Percentiles rank a stretch among this genome's conserved stretches.
Conservation (phyloP, 2,329 filamentous ascomycete species). For the Fusarium sp. region DNA sequence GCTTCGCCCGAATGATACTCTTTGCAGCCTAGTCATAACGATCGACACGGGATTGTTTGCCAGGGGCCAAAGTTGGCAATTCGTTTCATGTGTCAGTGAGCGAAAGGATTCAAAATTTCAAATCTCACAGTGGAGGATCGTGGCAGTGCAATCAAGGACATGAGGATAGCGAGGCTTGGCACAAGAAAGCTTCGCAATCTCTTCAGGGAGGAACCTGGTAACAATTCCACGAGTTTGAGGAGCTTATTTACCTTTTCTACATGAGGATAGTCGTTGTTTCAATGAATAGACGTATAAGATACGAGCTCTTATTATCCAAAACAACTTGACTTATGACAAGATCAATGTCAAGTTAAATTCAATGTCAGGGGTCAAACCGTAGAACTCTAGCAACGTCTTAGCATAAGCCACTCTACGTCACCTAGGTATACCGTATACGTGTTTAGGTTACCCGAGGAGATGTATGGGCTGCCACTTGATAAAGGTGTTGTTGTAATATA, state of each 20-base stretch:
- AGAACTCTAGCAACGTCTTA: not conserved
- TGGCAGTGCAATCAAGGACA: constrained; percentile 32
- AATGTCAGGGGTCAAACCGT: constrained; percentile 2
- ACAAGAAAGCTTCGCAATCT: constrained; percentile 28
- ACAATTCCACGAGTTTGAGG: not conserved
- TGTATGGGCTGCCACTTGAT: not conserved
- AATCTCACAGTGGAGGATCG: constrained; percentile 24
- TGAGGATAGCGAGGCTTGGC: constrained; percentile 22
- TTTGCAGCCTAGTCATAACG: constrained; percentile 35
- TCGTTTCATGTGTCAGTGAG: constrained; percentile 28
- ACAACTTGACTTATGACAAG: not conserved
- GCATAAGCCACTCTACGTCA: not conserved
- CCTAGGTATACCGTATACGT: not conserved
- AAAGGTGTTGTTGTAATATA: no score
- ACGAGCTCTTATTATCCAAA: not conserved
- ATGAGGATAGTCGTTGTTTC: constrained; percentile 18
- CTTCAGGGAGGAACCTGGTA: constrained; percentile 13
- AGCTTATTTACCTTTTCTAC: not conserved
- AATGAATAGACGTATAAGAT: not conserved
- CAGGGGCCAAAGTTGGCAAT: constrained; percentile 6
- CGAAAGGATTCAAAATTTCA: constrained; percentile 1
- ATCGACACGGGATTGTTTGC: constrained; percentile 29
- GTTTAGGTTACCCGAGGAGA: not conserved
- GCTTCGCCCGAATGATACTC: constrained; percentile 24
- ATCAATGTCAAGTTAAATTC: constrained; percentile 3